Evolutionary conservation across 306 rosid genomes (phyloP), one percentile per base, ranked within the genome.

Genomic region (Vachellia collinsii): DNA sequence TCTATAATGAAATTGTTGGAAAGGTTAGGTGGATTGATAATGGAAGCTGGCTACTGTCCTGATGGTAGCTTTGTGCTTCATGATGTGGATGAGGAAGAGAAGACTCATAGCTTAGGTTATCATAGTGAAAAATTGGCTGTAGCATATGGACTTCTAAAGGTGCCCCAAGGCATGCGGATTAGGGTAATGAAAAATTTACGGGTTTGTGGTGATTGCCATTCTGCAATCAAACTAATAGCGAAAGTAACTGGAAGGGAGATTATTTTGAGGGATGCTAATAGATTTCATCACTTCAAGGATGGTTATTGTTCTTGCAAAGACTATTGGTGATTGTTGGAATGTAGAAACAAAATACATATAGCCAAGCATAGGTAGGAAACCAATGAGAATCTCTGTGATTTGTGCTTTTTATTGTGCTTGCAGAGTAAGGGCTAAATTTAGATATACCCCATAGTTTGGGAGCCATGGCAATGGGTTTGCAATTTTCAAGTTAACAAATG

Each of bases 1-100:
- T 65, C 74, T 51, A 92, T 88, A 76, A 81, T 81, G 86, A 77
- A 76, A 84, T 81, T 84, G 87, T 78, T 88, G 82, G 91, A 90
- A 76, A 90, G 42, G 44, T 37, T 92, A 74, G 85, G 86, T 53
- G 89, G 88, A 77, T 64, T 90, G 81, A 78, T 92, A 74, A 87
- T 85, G 85, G 94, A 90, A 82, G 91, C 87, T 73, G 97, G 92
- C 78, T 92, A 92, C 87, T 84, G 77, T 77, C 94, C 97, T 19
- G 97, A 92, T 70, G 84, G 90, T 38, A 90, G 85, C 69, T 92
- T 90, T 88, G 97, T 90, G 53, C 84, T 86, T 77, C 97, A 88
- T 74, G 97, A 92, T 13, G 88, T 92, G 88, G 97, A 90, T 16
- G 92, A 90, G 76, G 97, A 92, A 88, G 97, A 92, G 84, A 92